These are phyloP conservation scores for Xylariaceae sp. DNA, from an alignment of 2,329 filamentous ascomycete species.

Conservation along the genomic window DNA sequence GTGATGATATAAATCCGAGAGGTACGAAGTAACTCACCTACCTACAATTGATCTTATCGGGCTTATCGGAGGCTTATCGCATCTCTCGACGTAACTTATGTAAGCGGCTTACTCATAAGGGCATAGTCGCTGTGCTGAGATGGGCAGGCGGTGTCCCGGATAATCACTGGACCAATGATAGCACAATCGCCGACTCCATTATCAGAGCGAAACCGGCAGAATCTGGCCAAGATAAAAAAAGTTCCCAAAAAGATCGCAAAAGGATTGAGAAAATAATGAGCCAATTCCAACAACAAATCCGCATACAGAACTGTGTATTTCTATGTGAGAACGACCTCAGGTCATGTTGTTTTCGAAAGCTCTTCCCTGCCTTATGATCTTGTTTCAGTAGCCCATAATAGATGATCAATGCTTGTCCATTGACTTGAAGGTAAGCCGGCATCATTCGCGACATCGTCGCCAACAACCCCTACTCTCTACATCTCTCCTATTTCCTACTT, in stretches of 20 bases:
- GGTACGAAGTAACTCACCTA: not conserved
- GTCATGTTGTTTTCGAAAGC: not conserved
- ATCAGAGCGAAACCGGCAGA: slow-evolving; percentile 19
- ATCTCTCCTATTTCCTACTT: not conserved
- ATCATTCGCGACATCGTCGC: too few species aligned
- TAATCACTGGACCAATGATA: slow-evolving; percentile 18
- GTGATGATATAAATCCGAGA: not conserved
- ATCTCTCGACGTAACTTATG: not conserved
- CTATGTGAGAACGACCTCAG: not conserved
- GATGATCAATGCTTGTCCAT: not conserved
- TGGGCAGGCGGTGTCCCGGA: slow-evolving; percentile 27
- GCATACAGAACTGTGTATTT: not conserved
- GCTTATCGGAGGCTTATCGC: too few species aligned
- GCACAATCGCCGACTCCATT: not conserved
- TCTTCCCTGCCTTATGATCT: not conserved
- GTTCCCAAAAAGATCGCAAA: not conserved
- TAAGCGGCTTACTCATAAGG: not conserved
- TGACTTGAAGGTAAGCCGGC: not conserved
- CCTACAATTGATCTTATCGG: not conserved
- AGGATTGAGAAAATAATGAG: not conserved
- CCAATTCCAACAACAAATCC: not conserved
- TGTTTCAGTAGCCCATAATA: not conserved
- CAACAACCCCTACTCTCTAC: too few species aligned
- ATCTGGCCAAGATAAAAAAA: slow-evolving; percentile 10
- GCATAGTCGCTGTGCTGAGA: not conserved